phyloP scores from a whole-genome alignment of 768 basidiomycete genomes.

The Gloeopeniophorella convolvens region DNA sequence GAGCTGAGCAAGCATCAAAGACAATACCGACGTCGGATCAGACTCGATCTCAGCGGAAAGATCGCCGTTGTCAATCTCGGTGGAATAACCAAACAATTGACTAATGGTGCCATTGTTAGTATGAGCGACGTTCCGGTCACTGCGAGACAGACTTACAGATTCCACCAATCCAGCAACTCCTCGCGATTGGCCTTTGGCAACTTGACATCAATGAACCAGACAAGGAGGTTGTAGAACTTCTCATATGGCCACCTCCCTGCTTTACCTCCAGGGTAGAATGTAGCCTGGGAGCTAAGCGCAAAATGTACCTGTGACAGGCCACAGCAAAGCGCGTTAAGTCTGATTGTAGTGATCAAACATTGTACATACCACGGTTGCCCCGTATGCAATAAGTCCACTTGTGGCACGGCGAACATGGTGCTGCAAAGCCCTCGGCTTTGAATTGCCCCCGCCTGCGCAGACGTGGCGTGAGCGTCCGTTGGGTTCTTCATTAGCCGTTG shows the following conservation, averaged over 20 bases:
- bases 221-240: neutral
- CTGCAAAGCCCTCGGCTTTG: neutral
- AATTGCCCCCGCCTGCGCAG: neutral
- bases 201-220: neutral
- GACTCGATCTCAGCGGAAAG: too few species aligned
- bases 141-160: too few species aligned
- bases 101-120: too few species aligned
- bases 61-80: too few species aligned
- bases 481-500: too few species aligned
- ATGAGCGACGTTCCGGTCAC: too few species aligned
- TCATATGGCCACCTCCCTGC: neutral
- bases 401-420: neutral
- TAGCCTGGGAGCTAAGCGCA: neutral
- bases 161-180: neutral
- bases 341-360: neutral
- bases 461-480: too few species aligned
- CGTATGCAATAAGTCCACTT: neutral
- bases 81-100: too few species aligned
- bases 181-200: neutral
- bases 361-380: neutral
- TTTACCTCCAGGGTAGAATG: neutral
- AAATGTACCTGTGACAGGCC: neutral
- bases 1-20: too few species aligned
- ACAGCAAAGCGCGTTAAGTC: neutral
- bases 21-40: too few species aligned